phyloP scores from a whole-genome alignment of 129 eudicot genomes.

The Saussurea involucrata region DNA sequence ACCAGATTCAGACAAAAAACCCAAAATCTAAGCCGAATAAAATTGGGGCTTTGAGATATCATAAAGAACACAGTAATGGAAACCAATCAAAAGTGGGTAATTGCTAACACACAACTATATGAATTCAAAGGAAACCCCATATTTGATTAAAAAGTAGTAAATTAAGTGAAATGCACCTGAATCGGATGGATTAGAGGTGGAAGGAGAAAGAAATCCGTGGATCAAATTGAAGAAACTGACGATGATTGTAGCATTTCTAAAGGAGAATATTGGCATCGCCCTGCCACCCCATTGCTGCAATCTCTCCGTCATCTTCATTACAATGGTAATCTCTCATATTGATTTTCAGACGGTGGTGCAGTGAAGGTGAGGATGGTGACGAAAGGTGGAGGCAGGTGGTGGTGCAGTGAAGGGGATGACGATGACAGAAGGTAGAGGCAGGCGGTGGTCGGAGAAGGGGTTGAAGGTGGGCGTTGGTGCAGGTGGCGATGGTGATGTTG shows the following conservation, averaged over 20 bases:
- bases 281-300: too few relatives aligned
- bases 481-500: too few relatives aligned
- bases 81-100: not conserved
- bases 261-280: conserved; percentile 43
- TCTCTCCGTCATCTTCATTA: too few relatives aligned
- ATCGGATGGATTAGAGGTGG: conserved; percentile 40
- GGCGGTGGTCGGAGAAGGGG: too few relatives aligned
- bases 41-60: not conserved
- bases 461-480: too few relatives aligned
- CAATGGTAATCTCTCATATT: too few relatives aligned
- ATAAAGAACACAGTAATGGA: not conserved
- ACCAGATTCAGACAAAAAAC: too few relatives aligned
- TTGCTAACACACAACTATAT: not conserved
- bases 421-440: too few relatives aligned
- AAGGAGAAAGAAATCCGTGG: conserved; percentile 49
- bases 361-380: too few relatives aligned
- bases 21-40: not conserved
- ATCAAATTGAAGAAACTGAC: conserved; percentile 64
- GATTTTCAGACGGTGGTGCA: too few relatives aligned
- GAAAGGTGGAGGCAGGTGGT: too few relatives aligned
- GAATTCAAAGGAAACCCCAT: not conserved
- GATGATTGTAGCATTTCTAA: conserved; percentile 62
- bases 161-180: conserved; percentile 30
- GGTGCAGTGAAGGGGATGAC: too few relatives aligned
- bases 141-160: not conserved